Percentiles rank a stretch among this genome's conserved stretches.
Evolutionary conservation across 345 rosid species (phyloP).

Genomic region (Brassica incana): DNA sequence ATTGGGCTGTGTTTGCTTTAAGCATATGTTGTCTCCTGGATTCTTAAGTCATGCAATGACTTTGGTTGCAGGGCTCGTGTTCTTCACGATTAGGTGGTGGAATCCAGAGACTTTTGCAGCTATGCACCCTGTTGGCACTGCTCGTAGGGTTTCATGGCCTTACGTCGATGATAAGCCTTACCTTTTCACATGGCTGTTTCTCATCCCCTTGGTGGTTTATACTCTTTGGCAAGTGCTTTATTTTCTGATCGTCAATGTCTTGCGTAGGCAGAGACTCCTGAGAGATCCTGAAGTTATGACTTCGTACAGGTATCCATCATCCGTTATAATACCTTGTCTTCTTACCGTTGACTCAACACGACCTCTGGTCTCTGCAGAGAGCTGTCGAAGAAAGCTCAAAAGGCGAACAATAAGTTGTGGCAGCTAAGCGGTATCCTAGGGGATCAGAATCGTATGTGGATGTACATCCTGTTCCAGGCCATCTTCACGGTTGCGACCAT

Average conservation of each 20-base stretch:
- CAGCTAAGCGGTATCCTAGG: slow-evolving; percentile 79
- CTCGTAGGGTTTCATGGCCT: slow-evolving; percentile 76
- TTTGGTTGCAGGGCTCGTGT: slow-evolving; percentile 66
- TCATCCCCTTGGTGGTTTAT: slow-evolving; percentile 80
- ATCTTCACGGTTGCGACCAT: slow-evolving; percentile 87
- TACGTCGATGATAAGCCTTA: slow-evolving; percentile 76
- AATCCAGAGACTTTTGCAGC: slow-evolving; percentile 87
- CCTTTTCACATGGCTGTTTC: slow-evolving; percentile 84
- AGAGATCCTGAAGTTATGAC: slow-evolving; percentile 99
- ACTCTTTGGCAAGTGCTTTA: slow-evolving; percentile 90
- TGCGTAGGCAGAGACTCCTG: slow-evolving; percentile 82
- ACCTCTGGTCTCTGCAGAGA: slow-evolving; percentile 49
- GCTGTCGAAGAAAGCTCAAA: slow-evolving; percentile 81
- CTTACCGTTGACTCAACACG: neutral
- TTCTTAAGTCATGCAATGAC: neutral
- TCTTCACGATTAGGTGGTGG: slow-evolving; percentile 99
- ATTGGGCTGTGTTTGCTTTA: neutral
- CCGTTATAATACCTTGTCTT: neutral
- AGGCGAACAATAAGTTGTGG: slow-evolving; percentile 90
- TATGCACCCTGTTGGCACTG: slow-evolving; percentile 81
- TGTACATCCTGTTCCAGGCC: slow-evolving; percentile 78
- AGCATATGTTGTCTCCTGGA: neutral
- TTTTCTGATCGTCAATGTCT: slow-evolving; percentile 85
- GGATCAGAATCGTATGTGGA: slow-evolving; percentile 74
- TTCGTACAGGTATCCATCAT: slow-evolving; percentile 69